Evolutionary conservation across 2,329 filamentous ascomycete species (phyloP).

Genomic region (Magnaporthales sp.): DNA sequence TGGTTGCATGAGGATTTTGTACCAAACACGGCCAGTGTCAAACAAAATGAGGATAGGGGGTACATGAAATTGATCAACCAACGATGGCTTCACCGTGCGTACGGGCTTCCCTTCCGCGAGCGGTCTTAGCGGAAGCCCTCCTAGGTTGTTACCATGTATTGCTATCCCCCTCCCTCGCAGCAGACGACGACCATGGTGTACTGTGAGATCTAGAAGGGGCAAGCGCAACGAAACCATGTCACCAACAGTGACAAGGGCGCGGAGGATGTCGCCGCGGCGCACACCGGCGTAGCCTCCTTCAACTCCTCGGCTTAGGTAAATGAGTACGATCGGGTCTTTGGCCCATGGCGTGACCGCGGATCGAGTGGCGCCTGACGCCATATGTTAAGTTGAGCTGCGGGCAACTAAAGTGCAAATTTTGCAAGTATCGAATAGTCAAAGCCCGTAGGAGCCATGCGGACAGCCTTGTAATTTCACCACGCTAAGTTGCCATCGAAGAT

Average conservation of each 20-base stretch:
- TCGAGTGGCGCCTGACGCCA: slow-evolving; percentile 1
- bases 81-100: background rate
- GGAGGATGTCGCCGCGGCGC: background rate
- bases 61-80: background rate
- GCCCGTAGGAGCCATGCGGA: background rate
- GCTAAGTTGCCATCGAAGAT: background rate
- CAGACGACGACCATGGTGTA: background rate
- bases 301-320: background rate
- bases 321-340: background rate
- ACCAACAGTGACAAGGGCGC: background rate
- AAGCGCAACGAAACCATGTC: background rate
- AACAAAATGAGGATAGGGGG: background rate
- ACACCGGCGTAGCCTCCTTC: background rate
- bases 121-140: background rate
- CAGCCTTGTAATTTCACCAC: background rate
- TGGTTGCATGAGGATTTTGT: slow-evolving; percentile 1
- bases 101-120: background rate
- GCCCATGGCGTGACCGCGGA: background rate
- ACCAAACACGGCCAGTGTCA: background rate
- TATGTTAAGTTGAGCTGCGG: background rate
- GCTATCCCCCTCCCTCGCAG: background rate
- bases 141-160: background rate
- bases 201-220: background rate
- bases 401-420: slow-evolving; percentile 1
- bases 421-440: background rate